Evolutionary conservation across 371 early-diverging fungal genomes (phyloP), one percentile per base, ranked within the genome.

Genomic region (Chytridiales sp.): DNA sequence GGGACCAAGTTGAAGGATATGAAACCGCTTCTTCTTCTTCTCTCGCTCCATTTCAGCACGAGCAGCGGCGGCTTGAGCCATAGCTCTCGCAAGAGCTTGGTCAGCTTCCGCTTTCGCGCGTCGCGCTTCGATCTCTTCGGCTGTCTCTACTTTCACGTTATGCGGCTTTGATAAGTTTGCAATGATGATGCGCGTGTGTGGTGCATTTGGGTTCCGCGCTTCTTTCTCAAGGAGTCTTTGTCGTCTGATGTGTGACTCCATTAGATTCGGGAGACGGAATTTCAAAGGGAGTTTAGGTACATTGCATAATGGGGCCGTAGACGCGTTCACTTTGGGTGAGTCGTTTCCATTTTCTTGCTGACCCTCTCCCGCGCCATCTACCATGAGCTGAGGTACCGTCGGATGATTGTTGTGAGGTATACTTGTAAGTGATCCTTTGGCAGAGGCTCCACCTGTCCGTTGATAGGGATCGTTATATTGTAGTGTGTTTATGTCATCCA

Each of bases 131-230:
- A 38, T 17, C 38, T 38, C 38, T 17, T 8, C 38, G 38, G 38
- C 11, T 13, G 9, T 34, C 19, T 53, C 43, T 17, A 40, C 17
- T 21, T 52, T 52, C 39, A 15, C 8, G 19, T 43, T 13, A 48
- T 38, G 26, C 17, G 43, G 13, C n/a, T 43, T 13, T 6, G 59
- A 59, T 34, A 44, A 58, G 46, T 64, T 47, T 9, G 64, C 56
- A 26, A 58, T 29, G 19, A 64, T n/a, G 11, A 64, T 22, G 2
- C 64, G 48, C 3, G 59, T 58, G 38, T 64, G 64, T 8, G 39
- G 36, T 24, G n/a, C 43, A n/a, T 51, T 26, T 2, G 64, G 58
- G 31, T 56, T 47, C 32, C 36, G 34, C 1, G 43, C 32, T 39
- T 64, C 64, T 8, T 6, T 34, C 17, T 64, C 57, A 9, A 64